Evolutionary conservation across 306 rosid genomes (phyloP).

Genomic region (Corylus heterophylla): DNA sequence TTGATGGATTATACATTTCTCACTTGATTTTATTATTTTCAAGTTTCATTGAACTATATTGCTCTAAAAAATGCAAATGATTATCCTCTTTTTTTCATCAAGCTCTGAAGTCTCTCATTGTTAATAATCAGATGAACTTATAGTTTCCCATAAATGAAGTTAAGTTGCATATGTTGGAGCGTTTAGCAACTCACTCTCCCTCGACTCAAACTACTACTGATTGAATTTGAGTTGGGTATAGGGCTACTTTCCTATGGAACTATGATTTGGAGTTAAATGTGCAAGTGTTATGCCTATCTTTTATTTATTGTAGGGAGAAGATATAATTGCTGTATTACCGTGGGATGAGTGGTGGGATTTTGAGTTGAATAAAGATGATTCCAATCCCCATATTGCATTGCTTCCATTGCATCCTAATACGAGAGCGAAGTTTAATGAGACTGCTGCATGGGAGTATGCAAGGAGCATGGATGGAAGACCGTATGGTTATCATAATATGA

Average conservation of each 20-base stretch:
- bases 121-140: neutral
- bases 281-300: conserved; percentile 15
- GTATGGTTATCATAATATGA: conserved; percentile 94
- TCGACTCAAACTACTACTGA: neutral
- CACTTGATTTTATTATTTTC: neutral
- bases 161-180: neutral
- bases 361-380: conserved; percentile 72
- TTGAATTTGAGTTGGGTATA: neutral
- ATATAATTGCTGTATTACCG: conserved; percentile 70
- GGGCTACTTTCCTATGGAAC: neutral
- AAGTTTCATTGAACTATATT: neutral
- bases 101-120: neutral
- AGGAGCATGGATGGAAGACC: conserved; percentile 81
- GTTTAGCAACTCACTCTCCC: neutral
- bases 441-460: conserved; percentile 99
- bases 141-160: neutral
- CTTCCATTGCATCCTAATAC: conserved; percentile 87
- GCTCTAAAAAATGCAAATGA: neutral
- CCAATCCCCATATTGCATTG: conserved; percentile 92
- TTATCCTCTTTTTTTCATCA: neutral
- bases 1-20: neutral
- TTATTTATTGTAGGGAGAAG: conserved; percentile 75
- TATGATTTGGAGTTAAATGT: conserved; percentile 12
- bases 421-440: conserved; percentile 82
- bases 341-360: conserved; percentile 99